A percentile compares a stretch with the other conserved stretches of the same genome.
Conservation (phyloP, 495 filamentous ascomycete species). For the Mytilinidion resinicola region DNA sequence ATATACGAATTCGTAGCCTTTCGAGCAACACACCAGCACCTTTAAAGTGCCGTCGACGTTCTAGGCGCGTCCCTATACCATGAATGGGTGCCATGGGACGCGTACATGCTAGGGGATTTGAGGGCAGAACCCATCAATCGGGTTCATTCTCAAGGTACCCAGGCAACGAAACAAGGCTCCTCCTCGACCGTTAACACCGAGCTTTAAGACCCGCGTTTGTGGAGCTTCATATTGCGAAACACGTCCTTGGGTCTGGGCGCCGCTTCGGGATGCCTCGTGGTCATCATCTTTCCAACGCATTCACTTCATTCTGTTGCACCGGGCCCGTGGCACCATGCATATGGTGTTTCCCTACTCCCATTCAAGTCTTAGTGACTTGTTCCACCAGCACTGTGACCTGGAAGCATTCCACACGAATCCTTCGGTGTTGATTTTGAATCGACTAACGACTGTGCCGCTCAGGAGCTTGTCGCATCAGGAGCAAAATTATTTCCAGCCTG, state of each 20-base stretch:
- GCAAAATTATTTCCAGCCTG: background rate
- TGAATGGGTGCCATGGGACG: background rate
- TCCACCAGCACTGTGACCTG: background rate
- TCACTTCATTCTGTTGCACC: background rate
- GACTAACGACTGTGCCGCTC: too few species aligned
- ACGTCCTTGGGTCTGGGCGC: background rate
- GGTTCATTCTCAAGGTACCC: background rate
- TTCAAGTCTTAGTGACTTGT: slow-evolving; percentile 1
- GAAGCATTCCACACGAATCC: background rate
- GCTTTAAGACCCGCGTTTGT: background rate
- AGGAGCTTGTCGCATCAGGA: background rate
- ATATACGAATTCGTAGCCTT: background rate
- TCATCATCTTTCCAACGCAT: background rate
- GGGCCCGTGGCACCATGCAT: background rate
- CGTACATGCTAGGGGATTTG: background rate
- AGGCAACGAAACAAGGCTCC: background rate
- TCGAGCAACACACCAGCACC: background rate
- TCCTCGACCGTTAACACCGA: background rate
- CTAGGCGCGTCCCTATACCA: background rate
- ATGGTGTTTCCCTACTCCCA: background rate
- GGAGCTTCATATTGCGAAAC: background rate
- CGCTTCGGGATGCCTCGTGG: slow-evolving; percentile 1
- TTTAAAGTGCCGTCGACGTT: background rate
- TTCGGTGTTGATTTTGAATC: background rate
- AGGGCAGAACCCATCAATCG: background rate